Evolutionary conservation across 371 early-diverging fungal genomes (phyloP), one percentile per base, ranked within the genome.

Genomic region (Rhizopus stolonifer): DNA sequence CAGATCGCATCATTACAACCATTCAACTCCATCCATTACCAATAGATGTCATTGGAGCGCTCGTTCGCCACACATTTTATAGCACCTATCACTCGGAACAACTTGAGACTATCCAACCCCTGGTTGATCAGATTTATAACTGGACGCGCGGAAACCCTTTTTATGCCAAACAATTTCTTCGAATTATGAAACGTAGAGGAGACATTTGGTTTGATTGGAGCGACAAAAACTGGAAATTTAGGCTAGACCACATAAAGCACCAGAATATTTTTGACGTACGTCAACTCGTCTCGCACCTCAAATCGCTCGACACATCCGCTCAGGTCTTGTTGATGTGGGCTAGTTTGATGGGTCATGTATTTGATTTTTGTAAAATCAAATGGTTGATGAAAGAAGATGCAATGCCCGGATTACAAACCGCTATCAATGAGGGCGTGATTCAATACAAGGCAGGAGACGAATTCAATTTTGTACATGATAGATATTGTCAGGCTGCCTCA

Each of bases 171-270:
- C 76, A 75, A 31, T 64, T 75, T 13, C 42, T 67, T 48, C 48
- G 60, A 24, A 69, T 66, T 39, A 71, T 69, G 73, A 72, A 69
- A 50, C 48, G 72, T n/a, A 69, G 61, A 33, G 64, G 59, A 13
- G 70, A 66, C 24, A 72, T 75, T n/a, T 75, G 70, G 67, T 64
- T 75, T 32, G 65, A 75, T 31, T 75, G 76, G 76, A 59, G 59
- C 13, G 64, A 63, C 8, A 75, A 72, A 11, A 54, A 61, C 17
- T 75, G 76, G 76, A 66, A 67, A 23, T 75, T 61, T 58, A 54
- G 73, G 33, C 47, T 72, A 6, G 73, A 70, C 32, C 65, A 72
- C 22, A 56, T 61, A 8, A 62, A 55, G 5, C 55, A 64, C 5
- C 58, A 61, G 10, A 55, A 49, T 26, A 57, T 64, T 3, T 49